Evolutionary conservation across 805 yeast genomes (phyloP), one percentile per base, ranked within the genome.

Genomic region (Lipomyces sp.): DNA sequence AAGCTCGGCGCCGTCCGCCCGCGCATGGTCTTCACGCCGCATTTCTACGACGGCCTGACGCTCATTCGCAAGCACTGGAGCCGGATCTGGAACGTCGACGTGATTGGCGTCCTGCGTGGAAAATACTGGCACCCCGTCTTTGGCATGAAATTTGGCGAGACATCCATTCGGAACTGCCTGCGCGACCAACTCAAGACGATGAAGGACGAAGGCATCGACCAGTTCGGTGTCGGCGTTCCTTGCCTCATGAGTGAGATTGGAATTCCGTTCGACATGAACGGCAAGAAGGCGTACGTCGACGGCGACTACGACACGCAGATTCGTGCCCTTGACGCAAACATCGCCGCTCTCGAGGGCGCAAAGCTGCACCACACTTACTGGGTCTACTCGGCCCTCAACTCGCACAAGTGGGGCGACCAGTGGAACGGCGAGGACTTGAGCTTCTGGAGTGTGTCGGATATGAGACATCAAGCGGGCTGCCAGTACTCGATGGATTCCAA

Each of bases 371-470:
- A 82, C 65, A 82, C 95, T 2, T 79, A 82, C 63, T 91, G 98
- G 98, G 81, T 88, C 61, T 91, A 91, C 65, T 77, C 85, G 32
- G 72, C 83, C 5, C 70, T 73, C 37, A 91, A 90, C 64, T 71
- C 80, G 31, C 95, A 93, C 68, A 70, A 78, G 63, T 82, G 86
- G 83, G 98, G 98, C 0, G 98, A 91, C 67, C 66, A 76, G 23
- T 91, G 97, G 95, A 91, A 91, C 62, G 82, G 88, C 59, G 98
- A 91, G 64, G 98, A 91, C 67, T 83, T 91, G 65, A 86, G 96
- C 0, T 78, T 91, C 49, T 91, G 84, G 84, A 83, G 93, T 1
- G 68, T 13, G 11, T 47, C 56, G 7, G 55, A 57, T 23, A 43
- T 40, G 2, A 26, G 31, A 21, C 49, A 18, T 13, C 18, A 35